These are phyloP conservation scores for Hygrophila difformis DNA, from an alignment of 257 asterid species.

Conservation along the genomic window DNA sequence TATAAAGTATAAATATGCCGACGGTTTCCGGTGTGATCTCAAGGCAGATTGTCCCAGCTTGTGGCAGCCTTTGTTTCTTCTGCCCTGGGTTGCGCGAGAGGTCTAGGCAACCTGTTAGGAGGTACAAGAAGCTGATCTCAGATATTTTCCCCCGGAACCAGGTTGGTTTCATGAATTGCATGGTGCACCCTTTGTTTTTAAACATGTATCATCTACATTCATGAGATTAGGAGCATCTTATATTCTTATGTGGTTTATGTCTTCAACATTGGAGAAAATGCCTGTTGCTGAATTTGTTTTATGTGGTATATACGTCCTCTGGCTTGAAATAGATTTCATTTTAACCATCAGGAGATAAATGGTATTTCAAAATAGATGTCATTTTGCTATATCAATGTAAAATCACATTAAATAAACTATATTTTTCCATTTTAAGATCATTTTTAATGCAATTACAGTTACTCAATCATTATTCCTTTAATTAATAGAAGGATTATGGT, in stretches of 20 bases:
- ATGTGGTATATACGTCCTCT: no score
- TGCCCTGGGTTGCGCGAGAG: constrained; percentile 88
- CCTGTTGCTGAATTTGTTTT: background rate
- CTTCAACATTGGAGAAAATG: background rate
- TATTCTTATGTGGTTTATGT: background rate
- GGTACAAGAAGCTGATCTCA: constrained; percentile 92
- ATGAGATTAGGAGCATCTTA: background rate
- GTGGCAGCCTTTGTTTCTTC: constrained; percentile 88
- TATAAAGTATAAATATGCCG: constrained; percentile 26
- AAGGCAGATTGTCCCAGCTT: constrained; percentile 92
- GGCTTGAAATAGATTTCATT: no score
- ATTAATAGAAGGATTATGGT: no score
- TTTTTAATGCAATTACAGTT: no score
- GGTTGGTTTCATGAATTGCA: constrained; percentile 41
- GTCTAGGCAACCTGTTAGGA: constrained; percentile 98
- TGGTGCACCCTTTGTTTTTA: constrained; percentile 7
- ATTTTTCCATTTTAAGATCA: no score
- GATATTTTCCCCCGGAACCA: constrained; percentile 78
- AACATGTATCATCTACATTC: no score
- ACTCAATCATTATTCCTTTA: no score
- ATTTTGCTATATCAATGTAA: no score
- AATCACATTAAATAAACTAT: no score
- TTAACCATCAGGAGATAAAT: no score
- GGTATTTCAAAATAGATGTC: no score
- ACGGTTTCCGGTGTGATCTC: constrained; percentile 83